Base-by-base conservation (phyloP, 768 basidiomycete species). In the Tylopilus balloui region DNA sequence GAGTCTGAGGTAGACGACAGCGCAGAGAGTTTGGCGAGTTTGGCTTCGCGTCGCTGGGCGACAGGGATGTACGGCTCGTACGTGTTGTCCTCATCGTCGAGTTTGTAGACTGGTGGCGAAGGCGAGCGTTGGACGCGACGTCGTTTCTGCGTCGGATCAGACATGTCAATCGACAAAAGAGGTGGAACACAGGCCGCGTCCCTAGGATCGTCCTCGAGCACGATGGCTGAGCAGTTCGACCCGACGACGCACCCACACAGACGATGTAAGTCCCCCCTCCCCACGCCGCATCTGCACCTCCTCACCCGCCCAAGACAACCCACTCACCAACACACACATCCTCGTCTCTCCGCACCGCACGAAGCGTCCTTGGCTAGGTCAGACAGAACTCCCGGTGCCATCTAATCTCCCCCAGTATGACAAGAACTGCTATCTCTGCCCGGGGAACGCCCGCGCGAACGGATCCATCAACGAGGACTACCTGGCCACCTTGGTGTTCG, bases 11-110 rank as follows among this genome's bases (percentile, higher is more conserved):
- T 77, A 17, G 76, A 73, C 38, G 81, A 81, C 62, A 77, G 74
- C 8, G 82, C 80, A 14, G 81, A 76, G 43, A 94, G 75, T 55
- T 84, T 87, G 17, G 85, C 84, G 6, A 95, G 76, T 57, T 85
- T 89, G 38, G 84, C 82, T 60, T 88, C 80, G 42, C 90, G 80
- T 45, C 92, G 80, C 66, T 96, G 85, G 14, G 87, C 79, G 28
- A 97, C 84, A 11, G 95, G 83, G 28, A 98, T 69, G 65, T 97
- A 98, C 1, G 89, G 88, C 50, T 86, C 83, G 61, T 92, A 93
- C 19, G 75, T 67, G 42, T 82, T 78, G 47, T 72, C 70, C 25
- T 81, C 79, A 24, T 83, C 78, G 52, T 86, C 83, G 42, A 86
- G 72, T 29, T 74, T 78, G 69, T 81, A 85, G 40, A 54, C 62